Base-by-base conservation (phyloP, 1,284 basidiomycete genomes). In the Rhodotorula sp. region DNA sequence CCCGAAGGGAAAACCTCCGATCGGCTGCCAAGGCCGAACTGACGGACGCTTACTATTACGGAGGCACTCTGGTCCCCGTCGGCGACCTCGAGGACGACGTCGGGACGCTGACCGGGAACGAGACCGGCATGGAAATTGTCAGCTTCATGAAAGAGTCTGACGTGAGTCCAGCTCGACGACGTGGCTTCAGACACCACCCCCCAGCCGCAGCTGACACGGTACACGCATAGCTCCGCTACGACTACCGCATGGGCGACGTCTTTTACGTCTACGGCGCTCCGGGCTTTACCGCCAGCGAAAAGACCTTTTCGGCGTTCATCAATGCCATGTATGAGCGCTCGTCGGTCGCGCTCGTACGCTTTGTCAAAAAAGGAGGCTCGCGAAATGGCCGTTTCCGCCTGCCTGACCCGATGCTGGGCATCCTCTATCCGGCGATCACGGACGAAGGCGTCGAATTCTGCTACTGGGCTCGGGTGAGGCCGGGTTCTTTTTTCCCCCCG, bases 11-110 rank as follows among this genome's bases (percentile, higher is more conserved):
- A 28, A 28, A 26, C 26, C 28, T n/a, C 26, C 54, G 54, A 14
- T 26, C 54, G 28, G 48, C 52, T 31, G 34, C 31, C 60, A n/a
- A 34, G 21, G 47, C 48, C 8, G 28, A 38, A 34, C 86, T 93
- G 21, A 83, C 90, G 28, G 85, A 87, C 72, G 95, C 93, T 0
- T 97, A 91, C 85, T 91, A 93, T 80, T 97, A 97, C 76, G 95
- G 95, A 8, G 88, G 90, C 5, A 91, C 90, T 4, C 93, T 93
- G 80, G 89, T 89, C 2, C 92, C 93, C 3, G 88, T 90, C 80
- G 73, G 68, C 7, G 69, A 74, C 21, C 89, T 91, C 4, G 90
- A 92, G 54, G 84, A 84, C 57, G 90, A 87, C 10, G 85, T 89
- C 63, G 95, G 93, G 76, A 86, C 86, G 55, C 85, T 84, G 66